Base-by-base conservation (phyloP, 768 basidiomycete species). In the Crassisporium funariophilum region DNA sequence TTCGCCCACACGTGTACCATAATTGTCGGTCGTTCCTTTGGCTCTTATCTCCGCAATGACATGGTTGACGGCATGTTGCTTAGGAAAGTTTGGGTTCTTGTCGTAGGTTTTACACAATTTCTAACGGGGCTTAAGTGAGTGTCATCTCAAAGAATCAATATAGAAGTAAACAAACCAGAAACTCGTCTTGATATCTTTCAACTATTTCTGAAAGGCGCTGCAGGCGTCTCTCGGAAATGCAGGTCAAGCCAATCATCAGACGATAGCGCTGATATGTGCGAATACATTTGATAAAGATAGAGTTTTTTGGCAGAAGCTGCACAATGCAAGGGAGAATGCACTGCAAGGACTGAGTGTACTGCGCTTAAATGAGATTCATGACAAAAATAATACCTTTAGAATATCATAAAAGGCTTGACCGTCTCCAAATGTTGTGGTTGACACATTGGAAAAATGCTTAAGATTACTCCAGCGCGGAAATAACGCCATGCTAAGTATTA, bases 331-430 rank as follows among this genome's bases (percentile, higher is more conserved):
- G 59, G 8, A 64, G 41, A 19, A 66, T 50, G 19, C 58, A 64
- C 65, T 66, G 29, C 22, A 15, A 44, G 17, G 21, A 25, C 11
- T 23, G 31, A 51, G 15, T 13, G 29, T 44, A 27, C 41, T 29
- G 27, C 13, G 27, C 27, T 19, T 27, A 15, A 33, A 31, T 33
- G 15, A 11, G 22, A 5, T n/a, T 44, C 22, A 35, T 33, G 15
- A 9, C 20, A 24, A 21, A 12, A 34, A n/a, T n/a, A 44, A 15
- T 49, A 62, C 59, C 59, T 63, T 63, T 11, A 65, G 35, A 39
- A 59, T 64, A 38, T 66, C 53, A 27, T 59, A 62, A 46, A 57
- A 62, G 8, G 47, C 46, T 41, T 67, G 59, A 11, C 66, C 63
- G 41, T 68, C 64, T 3, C 59, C 55, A 46, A 60, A 65, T n/a